Percentiles rank a stretch among this genome's conserved stretches.
Conservation (phyloP, 441 rosid species). For the Gossypium davidsonii region DNA sequence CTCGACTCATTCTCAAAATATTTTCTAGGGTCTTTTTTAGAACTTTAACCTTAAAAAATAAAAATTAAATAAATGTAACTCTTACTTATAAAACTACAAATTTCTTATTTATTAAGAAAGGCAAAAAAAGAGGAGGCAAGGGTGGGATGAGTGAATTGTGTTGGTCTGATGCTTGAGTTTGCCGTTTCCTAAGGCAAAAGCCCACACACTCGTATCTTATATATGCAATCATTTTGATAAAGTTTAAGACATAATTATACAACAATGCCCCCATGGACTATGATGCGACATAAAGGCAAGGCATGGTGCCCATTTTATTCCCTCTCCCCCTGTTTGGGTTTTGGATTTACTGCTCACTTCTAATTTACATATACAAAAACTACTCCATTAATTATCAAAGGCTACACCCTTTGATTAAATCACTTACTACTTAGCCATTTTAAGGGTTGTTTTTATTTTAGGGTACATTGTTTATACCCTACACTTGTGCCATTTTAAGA, state of each 20-base stretch:
- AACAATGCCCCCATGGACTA: not conserved
- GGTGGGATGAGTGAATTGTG: not conserved
- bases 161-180: conserved; percentile 18
- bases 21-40: no score
- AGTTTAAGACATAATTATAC: conserved; percentile 20
- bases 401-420: not conserved
- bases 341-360: not conserved
- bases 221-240: conserved; percentile 21
- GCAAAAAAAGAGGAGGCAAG: not conserved
- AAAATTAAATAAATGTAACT: no score
- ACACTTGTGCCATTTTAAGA: not conserved
- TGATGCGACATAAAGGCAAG: not conserved
- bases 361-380: not conserved
- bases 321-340: not conserved
- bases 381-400: not conserved
- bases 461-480: not conserved
- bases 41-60: no score
- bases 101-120: no score
- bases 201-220: conserved; percentile 5
- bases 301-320: not conserved
- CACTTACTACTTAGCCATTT: not conserved
- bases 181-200: conserved; percentile 18
- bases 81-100: no score
- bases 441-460: not conserved
- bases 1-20: no score